phyloP scores from a whole-genome alignment of 1,139 yeast species.

The Kazachstania sp. region DNA sequence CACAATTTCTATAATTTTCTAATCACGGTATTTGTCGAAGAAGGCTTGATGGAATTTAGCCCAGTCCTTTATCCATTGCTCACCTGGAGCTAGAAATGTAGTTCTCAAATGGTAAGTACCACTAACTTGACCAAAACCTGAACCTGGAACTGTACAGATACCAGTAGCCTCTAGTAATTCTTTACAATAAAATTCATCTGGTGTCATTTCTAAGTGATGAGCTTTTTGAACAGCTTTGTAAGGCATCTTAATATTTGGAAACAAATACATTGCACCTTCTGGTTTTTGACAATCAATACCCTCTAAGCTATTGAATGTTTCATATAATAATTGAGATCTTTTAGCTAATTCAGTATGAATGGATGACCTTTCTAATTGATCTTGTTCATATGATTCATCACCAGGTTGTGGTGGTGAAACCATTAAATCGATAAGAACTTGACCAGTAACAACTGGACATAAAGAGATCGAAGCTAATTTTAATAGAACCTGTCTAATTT shows the following conservation, averaged over 20 bases:
- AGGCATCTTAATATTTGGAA: constrained; percentile 68
- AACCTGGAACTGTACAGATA: constrained; percentile 94
- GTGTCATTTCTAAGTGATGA: constrained; percentile 41
- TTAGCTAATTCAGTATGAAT: constrained; percentile 55
- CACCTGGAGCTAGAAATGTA: constrained; percentile 91
- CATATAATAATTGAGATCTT: constrained; percentile 57
- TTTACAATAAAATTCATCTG: constrained; percentile 84
- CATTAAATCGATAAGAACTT: constrained; percentile 86
- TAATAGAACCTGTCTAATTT: constrained; percentile 60
- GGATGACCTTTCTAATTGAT: constrained; percentile 48
- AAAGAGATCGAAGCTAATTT: constrained; percentile 84
- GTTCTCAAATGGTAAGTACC: constrained; percentile 91
- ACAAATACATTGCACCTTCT: constrained; percentile 95
- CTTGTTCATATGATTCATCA: constrained; percentile 61
- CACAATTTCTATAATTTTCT: too few relatives aligned
- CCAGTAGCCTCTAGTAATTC: constrained; percentile 78
- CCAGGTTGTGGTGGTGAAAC: constrained; percentile 80
- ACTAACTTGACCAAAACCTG: constrained; percentile 87
- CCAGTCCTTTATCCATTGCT: constrained; percentile 77
- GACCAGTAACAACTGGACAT: constrained; percentile 93
- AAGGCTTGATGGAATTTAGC: constrained; percentile 65
- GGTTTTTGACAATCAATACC: constrained; percentile 82
- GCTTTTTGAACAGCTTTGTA: constrained; percentile 57
- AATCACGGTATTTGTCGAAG: constrained; percentile 44
- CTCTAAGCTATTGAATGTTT: constrained; percentile 67